Conservation (phyloP, 2,329 filamentous ascomycete species). For the Celoporthe dispersa region DNA sequence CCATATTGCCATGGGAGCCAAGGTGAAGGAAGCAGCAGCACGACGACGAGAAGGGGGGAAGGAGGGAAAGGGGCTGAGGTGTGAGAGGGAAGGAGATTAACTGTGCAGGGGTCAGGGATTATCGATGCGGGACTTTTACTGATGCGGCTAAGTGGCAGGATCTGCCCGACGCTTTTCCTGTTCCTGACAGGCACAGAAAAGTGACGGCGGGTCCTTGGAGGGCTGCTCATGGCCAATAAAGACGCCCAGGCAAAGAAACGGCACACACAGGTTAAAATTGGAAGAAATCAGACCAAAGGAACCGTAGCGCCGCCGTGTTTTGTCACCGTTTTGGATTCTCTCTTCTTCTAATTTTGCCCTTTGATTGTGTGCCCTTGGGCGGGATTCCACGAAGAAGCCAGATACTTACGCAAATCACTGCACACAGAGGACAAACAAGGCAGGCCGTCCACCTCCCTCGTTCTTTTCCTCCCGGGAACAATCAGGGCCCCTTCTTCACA, state of each 20-base stretch:
- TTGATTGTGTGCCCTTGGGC: neutral
- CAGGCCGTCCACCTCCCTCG: no score
- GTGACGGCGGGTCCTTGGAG: neutral
- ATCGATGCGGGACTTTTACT: neutral
- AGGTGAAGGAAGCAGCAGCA: neutral
- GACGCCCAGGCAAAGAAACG: neutral
- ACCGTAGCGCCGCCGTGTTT: neutral
- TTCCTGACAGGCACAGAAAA: constrained; percentile 16
- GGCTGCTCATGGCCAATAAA: neutral
- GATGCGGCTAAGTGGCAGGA: neutral
- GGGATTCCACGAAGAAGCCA: neutral
- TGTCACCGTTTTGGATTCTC: neutral
- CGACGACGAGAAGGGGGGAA: neutral
- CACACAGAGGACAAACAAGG: neutral
- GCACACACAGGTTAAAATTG: neutral
- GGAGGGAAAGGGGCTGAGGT: constrained; percentile 7
- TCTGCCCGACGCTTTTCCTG: constrained; percentile 12
- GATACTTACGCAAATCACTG: neutral
- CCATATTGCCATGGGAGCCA: neutral
- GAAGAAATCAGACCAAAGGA: neutral
- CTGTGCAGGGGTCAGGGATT: neutral
- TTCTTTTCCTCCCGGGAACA: neutral
- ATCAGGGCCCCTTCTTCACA: neutral
- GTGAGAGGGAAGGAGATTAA: constrained; percentile 3
- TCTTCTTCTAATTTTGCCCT: neutral